Evolutionary conservation across 495 filamentous ascomycete genomes (phyloP).

Genomic region (Pyrenopolyporus hunteri): DNA sequence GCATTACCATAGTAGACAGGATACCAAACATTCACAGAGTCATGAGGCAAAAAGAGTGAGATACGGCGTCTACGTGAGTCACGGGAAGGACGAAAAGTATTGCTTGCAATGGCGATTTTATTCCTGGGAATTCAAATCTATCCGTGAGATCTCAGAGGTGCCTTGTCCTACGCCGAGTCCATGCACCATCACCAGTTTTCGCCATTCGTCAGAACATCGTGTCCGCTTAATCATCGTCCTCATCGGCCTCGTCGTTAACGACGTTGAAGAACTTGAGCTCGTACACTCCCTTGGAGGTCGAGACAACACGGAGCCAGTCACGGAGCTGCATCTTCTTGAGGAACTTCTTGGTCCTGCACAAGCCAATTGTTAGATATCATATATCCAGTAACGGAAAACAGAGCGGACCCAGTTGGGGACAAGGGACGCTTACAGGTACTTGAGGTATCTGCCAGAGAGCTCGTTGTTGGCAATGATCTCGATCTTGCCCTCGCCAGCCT

Average conservation of each 20-base stretch:
- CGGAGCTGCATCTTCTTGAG: constrained; percentile 99
- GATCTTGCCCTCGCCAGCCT: constrained; percentile 92
- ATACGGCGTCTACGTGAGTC: neutral
- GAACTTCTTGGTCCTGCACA: constrained; percentile 96
- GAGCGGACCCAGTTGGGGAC: neutral
- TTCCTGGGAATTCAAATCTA: constrained; percentile 33
- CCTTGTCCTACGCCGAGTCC: constrained; percentile 25
- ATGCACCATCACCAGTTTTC: constrained; percentile 27
- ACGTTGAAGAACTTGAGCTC: constrained; percentile 99
- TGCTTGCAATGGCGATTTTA: constrained; percentile 24
- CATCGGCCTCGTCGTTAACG: constrained; percentile 93
- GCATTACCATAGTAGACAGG: constrained; percentile 61
- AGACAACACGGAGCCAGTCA: constrained; percentile 99
- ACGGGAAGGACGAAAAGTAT: neutral
- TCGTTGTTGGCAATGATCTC: constrained; percentile 96
- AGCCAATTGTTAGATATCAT: constrained; percentile 14
- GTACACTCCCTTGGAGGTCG: constrained; percentile 95
- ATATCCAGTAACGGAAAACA: neutral
- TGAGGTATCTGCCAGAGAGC: constrained; percentile 98
- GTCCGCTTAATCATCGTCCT: constrained; percentile 88
- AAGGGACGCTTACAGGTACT: constrained; percentile 95
- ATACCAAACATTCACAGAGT: neutral
- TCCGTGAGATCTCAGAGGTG: constrained; percentile 25
- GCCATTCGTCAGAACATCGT: constrained; percentile 7
- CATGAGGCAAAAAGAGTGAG: neutral